Percentiles rank a stretch among this genome's conserved stretches.
Evolutionary conservation across 2,329 filamentous ascomycete species (phyloP).

Genomic region (Eutypella sp.): DNA sequence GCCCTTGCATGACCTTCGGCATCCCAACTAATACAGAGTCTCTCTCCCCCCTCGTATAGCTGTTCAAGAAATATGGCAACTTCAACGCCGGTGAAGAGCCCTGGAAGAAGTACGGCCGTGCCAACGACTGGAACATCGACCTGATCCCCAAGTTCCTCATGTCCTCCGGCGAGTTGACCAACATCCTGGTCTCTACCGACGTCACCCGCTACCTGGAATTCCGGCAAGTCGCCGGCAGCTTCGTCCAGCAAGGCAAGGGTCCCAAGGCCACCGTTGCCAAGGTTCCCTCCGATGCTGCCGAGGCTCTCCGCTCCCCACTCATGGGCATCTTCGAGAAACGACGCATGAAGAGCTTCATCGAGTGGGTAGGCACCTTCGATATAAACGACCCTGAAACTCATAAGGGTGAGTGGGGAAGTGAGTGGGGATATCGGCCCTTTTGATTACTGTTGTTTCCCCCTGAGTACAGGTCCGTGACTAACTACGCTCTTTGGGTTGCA

Average conservation of each 20-base stretch:
- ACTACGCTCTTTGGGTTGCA: conserved; percentile 26
- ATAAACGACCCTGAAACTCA: conserved; percentile 76
- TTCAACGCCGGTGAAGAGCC: conserved; percentile 74
- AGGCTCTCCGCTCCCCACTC: conserved; percentile 85
- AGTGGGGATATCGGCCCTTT: not conserved
- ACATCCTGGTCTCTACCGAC: conserved; percentile 95
- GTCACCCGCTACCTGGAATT: conserved; percentile 86
- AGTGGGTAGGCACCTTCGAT: conserved; percentile 89
- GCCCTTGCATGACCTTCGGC: conserved; percentile 6
- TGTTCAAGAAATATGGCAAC: conserved; percentile 96
- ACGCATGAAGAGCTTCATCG: conserved; percentile 91
- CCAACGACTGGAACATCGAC: conserved; percentile 99
- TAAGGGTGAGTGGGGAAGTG: conserved; percentile 64
- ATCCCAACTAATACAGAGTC: conserved; percentile 6
- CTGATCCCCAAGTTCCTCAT: conserved; percentile 97
- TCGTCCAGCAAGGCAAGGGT: conserved; percentile 83
- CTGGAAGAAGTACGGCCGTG: conserved; percentile 95
- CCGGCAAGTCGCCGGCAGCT: conserved; percentile 93
- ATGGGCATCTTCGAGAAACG: conserved; percentile 99
- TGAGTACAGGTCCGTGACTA: not conserved
- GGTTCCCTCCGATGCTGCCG: conserved; percentile 86
- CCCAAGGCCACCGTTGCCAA: conserved; percentile 89
- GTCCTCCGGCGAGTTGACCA: conserved; percentile 96
- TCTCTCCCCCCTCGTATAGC: conserved; percentile 29
- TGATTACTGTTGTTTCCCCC: not conserved